Percentiles rank a stretch among this genome's conserved stretches.
These are phyloP conservation scores for Exophiala aquamarina DNA, from an alignment of 2,329 filamentous ascomycete species.

Conservation along the genomic window DNA sequence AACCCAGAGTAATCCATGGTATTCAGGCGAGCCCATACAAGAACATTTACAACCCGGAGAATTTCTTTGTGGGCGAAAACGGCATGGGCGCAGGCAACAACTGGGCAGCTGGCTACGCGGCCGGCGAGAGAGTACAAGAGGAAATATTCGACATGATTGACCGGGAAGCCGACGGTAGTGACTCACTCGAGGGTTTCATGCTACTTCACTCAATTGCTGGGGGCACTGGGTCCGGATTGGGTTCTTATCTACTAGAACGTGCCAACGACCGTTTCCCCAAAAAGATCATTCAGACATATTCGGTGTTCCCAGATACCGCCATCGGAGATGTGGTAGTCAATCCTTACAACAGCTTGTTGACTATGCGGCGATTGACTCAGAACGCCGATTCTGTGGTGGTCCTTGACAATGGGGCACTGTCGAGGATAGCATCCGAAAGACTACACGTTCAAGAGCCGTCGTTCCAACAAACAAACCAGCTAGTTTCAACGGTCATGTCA, in stretches of 20 bases:
- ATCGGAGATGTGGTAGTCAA: constrained; percentile 93
- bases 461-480: constrained; percentile 95
- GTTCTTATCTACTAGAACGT: constrained; percentile 89
- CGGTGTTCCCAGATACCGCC: constrained; percentile 92
- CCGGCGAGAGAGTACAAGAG: constrained; percentile 86
- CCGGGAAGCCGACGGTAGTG: constrained; percentile 94
- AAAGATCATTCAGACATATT: constrained; percentile 99
- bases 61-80: constrained; percentile 95
- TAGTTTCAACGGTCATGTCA: constrained; percentile 98
- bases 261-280: constrained; percentile 98
- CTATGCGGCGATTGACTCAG: constrained; percentile 86
- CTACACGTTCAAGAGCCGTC: constrained; percentile 94
- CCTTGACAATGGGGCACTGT: constrained; percentile 90
- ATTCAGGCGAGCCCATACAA: constrained; percentile 94
- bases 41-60: constrained; percentile 99
- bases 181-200: constrained; percentile 99
- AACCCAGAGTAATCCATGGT: constrained; percentile 85
- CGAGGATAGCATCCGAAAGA: constrained; percentile 89
- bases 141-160: constrained; percentile 99
- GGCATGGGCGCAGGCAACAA: constrained; percentile 95
- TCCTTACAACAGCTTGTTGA: constrained; percentile 93
- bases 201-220: constrained; percentile 96
- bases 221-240: constrained; percentile 92
- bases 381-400: constrained; percentile 98
- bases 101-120: constrained; percentile 95